These are phyloP conservation scores for Ophiognomonia clavigignenti-juglandacearum DNA, from an alignment of 2,329 filamentous ascomycete species.

Conservation along the genomic window DNA sequence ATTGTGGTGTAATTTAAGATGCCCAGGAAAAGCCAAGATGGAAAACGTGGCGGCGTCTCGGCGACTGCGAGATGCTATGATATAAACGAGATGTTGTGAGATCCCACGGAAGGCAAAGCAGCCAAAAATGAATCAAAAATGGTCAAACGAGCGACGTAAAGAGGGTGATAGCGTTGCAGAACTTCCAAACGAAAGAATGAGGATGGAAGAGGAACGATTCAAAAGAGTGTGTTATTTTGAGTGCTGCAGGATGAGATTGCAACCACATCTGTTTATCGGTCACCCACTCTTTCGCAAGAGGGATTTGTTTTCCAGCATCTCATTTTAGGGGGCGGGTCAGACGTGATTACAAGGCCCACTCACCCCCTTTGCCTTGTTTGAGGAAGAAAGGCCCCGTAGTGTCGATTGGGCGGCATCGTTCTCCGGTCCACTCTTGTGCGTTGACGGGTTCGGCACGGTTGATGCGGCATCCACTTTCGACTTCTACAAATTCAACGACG, in stretches of 20 bases:
- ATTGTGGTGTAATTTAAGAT: constrained; percentile 1
- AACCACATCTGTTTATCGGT: constrained; percentile 1
- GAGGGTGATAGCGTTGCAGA: not conserved
- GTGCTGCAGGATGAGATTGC: not conserved
- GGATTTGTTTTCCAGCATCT: too few relatives aligned
- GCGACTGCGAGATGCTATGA: not conserved
- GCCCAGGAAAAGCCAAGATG: constrained; percentile 5
- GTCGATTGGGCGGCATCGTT: constrained; percentile 3
- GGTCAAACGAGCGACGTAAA: constrained; percentile 8
- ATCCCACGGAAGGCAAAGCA: too few relatives aligned
- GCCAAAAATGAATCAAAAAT: not conserved
- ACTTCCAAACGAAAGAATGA: not conserved
- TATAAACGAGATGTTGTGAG: too few relatives aligned
- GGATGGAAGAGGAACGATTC: not conserved
- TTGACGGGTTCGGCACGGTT: not conserved
- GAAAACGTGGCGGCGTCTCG: not conserved
- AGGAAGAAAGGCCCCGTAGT: not conserved
- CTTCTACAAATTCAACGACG: too few relatives aligned
- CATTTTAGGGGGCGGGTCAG: constrained; percentile 8
- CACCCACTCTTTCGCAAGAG: not conserved
- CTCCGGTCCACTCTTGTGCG: not conserved
- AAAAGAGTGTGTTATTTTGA: not conserved
- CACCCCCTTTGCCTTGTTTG: constrained; percentile 3
- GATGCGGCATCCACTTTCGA: not conserved
- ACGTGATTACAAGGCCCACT: constrained; percentile 7